These are phyloP conservation scores for Syzygium aqueum DNA, from an alignment of 345 rosid genomes.

Conservation along the genomic window DNA sequence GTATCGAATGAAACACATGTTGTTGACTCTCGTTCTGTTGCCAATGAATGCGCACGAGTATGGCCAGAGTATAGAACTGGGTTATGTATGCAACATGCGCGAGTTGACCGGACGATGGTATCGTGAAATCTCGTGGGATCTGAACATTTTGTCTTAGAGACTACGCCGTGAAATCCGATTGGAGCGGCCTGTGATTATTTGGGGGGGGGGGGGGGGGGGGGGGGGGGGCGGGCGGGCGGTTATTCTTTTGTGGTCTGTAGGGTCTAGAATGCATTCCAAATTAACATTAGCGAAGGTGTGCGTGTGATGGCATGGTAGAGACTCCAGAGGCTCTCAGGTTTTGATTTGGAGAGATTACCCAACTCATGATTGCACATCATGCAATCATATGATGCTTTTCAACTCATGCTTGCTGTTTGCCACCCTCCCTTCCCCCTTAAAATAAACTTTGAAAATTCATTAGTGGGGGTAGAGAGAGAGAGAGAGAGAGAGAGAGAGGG, in stretches of 20 bases:
- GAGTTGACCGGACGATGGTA: neutral
- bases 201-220: too few relatives aligned
- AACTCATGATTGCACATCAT: neutral
- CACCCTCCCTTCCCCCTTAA: neutral
- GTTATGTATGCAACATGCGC: too few relatives aligned
- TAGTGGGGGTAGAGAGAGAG: neutral
- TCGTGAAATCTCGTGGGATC: neutral
- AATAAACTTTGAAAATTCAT: neutral
- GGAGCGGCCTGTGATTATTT: neutral
- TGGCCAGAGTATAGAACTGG: too few relatives aligned
- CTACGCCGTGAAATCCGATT: neutral
- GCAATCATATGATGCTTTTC: neutral
- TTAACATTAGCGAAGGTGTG: neutral
- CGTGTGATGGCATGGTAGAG: neutral
- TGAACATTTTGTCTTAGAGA: neutral
- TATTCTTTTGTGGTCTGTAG: neutral
- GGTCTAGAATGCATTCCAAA: neutral
- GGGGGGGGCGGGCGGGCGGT: too few relatives aligned
- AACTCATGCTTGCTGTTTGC: neutral
- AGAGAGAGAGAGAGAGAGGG: neutral
- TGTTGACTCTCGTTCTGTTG: neutral
- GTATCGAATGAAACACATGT: neutral
- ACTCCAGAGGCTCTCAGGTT: neutral
- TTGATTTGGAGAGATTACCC: neutral
- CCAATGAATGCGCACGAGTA: neutral